Evolutionary conservation across 2,329 filamentous ascomycete species (phyloP).

Genomic region (Penicillium sp.): DNA sequence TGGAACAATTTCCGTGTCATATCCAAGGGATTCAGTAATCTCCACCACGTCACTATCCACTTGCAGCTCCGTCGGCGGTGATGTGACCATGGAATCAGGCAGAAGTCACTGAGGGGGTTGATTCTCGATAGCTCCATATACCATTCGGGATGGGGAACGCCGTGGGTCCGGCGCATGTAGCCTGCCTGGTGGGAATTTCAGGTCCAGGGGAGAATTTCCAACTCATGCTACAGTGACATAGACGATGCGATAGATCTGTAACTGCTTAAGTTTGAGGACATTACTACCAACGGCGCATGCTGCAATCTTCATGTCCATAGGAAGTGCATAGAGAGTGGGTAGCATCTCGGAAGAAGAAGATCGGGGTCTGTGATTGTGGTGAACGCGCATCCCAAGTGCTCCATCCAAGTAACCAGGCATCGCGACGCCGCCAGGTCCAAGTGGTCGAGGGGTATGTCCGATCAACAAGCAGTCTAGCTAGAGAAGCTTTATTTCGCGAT

Average conservation of each 20-base stretch:
- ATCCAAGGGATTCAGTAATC: neutral
- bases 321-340: conserved; percentile 1
- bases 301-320: neutral
- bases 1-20: neutral
- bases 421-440: neutral
- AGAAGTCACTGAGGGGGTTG: neutral
- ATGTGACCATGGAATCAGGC: conserved; percentile 10
- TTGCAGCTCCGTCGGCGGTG: neutral
- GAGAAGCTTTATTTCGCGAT: neutral
- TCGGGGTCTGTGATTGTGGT: conserved; percentile 4
- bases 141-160: too few relatives aligned
- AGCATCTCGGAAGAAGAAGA: conserved; percentile 13
- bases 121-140: neutral
- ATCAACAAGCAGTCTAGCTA: neutral
- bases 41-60: neutral
- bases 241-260: conserved; percentile 1
- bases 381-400: neutral
- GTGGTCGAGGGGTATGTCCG: neutral
- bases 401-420: neutral
- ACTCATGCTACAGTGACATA: neutral
- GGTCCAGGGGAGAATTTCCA: conserved; percentile 4
- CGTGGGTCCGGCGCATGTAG: neutral
- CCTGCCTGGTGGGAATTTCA: neutral
- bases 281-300: conserved; percentile 13
- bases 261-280: conserved; percentile 14